Conservation (phyloP, 768 basidiomycete species). For the Serendipita indica region DNA sequence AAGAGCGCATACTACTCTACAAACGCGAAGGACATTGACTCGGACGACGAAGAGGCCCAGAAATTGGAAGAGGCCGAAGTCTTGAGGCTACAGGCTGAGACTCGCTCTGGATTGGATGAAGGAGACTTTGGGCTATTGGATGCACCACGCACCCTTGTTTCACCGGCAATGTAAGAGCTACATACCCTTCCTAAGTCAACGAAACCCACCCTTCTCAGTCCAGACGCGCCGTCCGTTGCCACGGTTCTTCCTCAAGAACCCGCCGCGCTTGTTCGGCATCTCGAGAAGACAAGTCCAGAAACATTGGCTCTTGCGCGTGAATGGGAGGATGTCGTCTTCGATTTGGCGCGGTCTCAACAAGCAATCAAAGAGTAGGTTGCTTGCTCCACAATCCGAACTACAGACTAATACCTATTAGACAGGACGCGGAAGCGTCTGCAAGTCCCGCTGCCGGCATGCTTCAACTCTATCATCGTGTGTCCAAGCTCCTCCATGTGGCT, state of each 20-base stretch:
- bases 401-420: slow-evolving; percentile 24
- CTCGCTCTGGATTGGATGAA: slow-evolving; percentile 52
- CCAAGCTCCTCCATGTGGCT: slow-evolving; percentile 6
- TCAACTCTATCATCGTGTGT: slow-evolving; percentile 81
- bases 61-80: slow-evolving; percentile 84
- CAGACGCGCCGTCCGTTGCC: slow-evolving; percentile 23
- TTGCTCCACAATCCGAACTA: neutral
- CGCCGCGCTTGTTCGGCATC: slow-evolving; percentile 41
- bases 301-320: slow-evolving; percentile 68
- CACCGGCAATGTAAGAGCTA: slow-evolving; percentile 21
- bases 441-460: slow-evolving; percentile 51
- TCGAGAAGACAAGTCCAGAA: slow-evolving; percentile 66
- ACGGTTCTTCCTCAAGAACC: slow-evolving; percentile 38
- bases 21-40: slow-evolving; percentile 52
- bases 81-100: slow-evolving; percentile 58
- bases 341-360: slow-evolving; percentile 36
- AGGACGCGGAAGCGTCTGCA: slow-evolving; percentile 34
- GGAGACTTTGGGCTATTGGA: slow-evolving; percentile 77
- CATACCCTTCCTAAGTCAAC: too few relatives aligned
- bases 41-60: slow-evolving; percentile 78
- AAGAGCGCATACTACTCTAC: slow-evolving; percentile 77
- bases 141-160: slow-evolving; percentile 18
- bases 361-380: slow-evolving; percentile 44
- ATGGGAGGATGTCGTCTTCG: slow-evolving; percentile 56
- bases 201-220: neutral